Evolutionary conservation across 2,329 filamentous ascomycete genomes (phyloP).

Genomic region (Herpomyces periplanetae): DNA sequence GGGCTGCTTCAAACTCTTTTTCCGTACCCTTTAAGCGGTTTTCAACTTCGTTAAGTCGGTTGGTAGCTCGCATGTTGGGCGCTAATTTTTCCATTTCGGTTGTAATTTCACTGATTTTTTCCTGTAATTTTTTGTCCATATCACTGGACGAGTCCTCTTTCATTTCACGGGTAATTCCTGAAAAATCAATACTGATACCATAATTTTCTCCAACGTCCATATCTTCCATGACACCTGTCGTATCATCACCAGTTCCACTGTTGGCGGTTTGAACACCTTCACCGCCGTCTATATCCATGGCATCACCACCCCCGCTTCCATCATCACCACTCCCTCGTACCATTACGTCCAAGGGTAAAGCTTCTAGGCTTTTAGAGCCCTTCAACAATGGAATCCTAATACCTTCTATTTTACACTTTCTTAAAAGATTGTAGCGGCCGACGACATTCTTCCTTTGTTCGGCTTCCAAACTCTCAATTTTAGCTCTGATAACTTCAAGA

Average conservation of each 20-base stretch:
- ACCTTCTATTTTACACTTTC: conserved; percentile 71
- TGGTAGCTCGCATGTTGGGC: conserved; percentile 79
- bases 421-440: conserved; percentile 41
- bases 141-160: conserved; percentile 30
- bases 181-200: conserved; percentile 62
- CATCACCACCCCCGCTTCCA: conserved; percentile 20
- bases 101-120: conserved; percentile 32
- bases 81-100: conserved; percentile 66
- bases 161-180: conserved; percentile 37
- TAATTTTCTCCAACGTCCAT: conserved; percentile 36
- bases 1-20: conserved; percentile 54
- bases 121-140: conserved; percentile 31
- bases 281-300: conserved; percentile 60
- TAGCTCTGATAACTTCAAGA: conserved; percentile 32
- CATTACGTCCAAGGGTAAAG: conserved; percentile 51
- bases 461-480: conserved; percentile 37
- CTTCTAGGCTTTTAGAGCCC: conserved; percentile 29
- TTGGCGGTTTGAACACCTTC: conserved; percentile 15
- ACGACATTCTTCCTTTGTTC: conserved; percentile 54
- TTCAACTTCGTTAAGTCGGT: conserved; percentile 55
- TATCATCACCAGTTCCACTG: too few species aligned
- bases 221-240: conserved; percentile 9
- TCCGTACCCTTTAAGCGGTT: conserved; percentile 44
- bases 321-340: conserved; percentile 14
- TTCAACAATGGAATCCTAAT: conserved; percentile 40